A percentile compares a stretch with the other conserved stretches of the same genome.
Evolutionary conservation across 2,329 filamentous ascomycete genomes (phyloP).

Genomic region (Colletotrichum sidae): DNA sequence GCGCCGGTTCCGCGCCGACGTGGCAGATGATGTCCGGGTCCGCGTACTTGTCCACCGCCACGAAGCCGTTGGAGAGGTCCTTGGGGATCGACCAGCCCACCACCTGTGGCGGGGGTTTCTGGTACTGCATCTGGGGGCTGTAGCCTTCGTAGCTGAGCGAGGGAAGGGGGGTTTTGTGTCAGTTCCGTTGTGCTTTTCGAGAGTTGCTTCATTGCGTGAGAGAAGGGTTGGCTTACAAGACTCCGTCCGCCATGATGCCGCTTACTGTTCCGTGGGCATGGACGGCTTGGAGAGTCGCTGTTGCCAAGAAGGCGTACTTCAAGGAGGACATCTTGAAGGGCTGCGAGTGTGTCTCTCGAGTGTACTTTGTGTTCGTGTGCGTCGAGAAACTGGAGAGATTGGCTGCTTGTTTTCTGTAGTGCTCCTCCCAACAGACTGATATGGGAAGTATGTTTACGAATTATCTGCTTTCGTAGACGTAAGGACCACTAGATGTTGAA

Average conservation of each 20-base stretch:
- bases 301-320: slow-evolving; percentile 27
- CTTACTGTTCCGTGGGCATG: slow-evolving; percentile 31
- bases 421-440: neutral
- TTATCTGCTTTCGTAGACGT: slow-evolving; percentile 6
- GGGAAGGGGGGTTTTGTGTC: neutral
- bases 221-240: slow-evolving; percentile 23
- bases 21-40: slow-evolving; percentile 53
- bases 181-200: neutral
- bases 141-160: slow-evolving; percentile 31
- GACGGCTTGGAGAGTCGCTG: slow-evolving; percentile 8
- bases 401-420: neutral
- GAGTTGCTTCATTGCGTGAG: no score
- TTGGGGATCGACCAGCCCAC: slow-evolving; percentile 36
- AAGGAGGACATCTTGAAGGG: slow-evolving; percentile 15
- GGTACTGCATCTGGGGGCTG: slow-evolving; percentile 36
- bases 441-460: slow-evolving; percentile 9
- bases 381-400: neutral
- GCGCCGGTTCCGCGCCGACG: slow-evolving; percentile 47
- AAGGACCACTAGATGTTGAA: neutral
- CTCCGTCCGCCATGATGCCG: slow-evolving; percentile 30
- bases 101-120: slow-evolving; percentile 42
- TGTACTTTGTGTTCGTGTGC: neutral
- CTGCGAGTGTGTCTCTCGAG: no score
- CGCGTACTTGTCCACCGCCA: slow-evolving; percentile 51
- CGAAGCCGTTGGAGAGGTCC: slow-evolving; percentile 47